Conservation (phyloP, 768 basidiomycete species). For the Kwoniella sp. region DNA sequence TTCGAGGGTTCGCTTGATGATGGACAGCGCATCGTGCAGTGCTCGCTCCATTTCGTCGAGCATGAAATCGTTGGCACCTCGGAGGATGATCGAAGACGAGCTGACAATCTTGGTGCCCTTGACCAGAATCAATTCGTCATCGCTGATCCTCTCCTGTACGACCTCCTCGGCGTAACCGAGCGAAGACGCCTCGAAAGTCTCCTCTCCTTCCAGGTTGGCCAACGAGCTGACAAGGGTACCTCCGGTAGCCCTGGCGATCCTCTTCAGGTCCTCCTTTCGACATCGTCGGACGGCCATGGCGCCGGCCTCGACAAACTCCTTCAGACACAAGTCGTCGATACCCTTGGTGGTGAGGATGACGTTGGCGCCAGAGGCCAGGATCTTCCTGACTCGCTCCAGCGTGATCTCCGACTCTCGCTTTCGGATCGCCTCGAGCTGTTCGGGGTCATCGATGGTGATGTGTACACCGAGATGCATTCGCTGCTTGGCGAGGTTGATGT, state of each 20-base stretch:
- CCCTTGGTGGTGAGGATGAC: conserved; percentile 97
- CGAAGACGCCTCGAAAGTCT: conserved; percentile 87
- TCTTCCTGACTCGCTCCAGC: conserved; percentile 90
- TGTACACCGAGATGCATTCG: conserved; percentile 98
- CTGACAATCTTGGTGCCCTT: conserved; percentile 97
- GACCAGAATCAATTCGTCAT: conserved; percentile 93
- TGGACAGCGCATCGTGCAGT: conserved; percentile 85
- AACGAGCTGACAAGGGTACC: conserved; percentile 87
- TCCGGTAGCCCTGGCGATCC: conserved; percentile 95
- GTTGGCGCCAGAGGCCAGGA: conserved; percentile 90
- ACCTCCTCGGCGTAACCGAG: conserved; percentile 95
- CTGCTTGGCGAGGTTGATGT: conserved; percentile 93
- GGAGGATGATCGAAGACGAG: conserved; percentile 84
- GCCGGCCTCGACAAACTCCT: conserved; percentile 98
- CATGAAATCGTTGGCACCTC: conserved; percentile 99
- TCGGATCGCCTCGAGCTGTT: conserved; percentile 92
- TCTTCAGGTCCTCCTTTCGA: conserved; percentile 92
- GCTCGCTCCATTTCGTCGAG: conserved; percentile 99
- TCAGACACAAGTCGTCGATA: conserved; percentile 94
- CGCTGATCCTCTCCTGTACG: conserved; percentile 92
- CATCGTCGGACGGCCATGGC: conserved; percentile 98
- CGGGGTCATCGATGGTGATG: conserved; percentile 92
- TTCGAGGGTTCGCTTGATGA: conserved; percentile 95
- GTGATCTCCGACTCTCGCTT: conserved; percentile 93
- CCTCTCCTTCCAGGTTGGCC: conserved; percentile 95